A percentile compares a stretch with the other conserved stretches of the same genome.
Evolutionary conservation across 2,329 filamentous ascomycete genomes (phyloP).

Genomic region (Aspergillus puulaauensis): DNA sequence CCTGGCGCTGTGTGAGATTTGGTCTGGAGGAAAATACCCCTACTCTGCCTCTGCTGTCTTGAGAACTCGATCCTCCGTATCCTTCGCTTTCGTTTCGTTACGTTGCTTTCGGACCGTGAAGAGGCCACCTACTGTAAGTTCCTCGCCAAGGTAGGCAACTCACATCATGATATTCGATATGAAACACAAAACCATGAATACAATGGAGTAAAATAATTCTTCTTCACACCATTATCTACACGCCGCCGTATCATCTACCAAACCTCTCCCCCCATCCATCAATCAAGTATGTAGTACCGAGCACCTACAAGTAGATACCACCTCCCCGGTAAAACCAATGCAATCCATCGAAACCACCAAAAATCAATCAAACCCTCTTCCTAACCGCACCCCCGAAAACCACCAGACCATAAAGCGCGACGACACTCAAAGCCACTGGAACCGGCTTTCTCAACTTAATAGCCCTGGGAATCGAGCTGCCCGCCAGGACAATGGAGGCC

Average conservation of each 20-base stretch:
- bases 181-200: not conserved
- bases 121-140: conserved; percentile 9
- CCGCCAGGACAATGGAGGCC: conserved; percentile 80
- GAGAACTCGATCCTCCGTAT: not conserved
- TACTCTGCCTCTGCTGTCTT: not conserved
- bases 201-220: not conserved
- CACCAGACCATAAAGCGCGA: conserved; percentile 76
- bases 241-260: no score
- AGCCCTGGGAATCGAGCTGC: conserved; percentile 81
- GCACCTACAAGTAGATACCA: no score
- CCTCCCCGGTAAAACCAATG: no score
- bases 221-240: not conserved
- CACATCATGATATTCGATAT: not conserved
- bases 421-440: conserved; percentile 72
- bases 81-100: conserved; percentile 6
- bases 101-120: not conserved
- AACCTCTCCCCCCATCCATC: no score
- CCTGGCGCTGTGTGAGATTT: not conserved
- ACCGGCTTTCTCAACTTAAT: conserved; percentile 82
- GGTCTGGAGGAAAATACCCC: not conserved
- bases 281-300: not conserved
- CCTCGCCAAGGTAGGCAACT: conserved; percentile 11
- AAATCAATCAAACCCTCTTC: conserved; percentile 22
- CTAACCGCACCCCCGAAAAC: conserved; percentile 73
- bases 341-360: not conserved